Base-by-base conservation (phyloP, 2,329 filamentous ascomycete species). In the Phoma sp. region DNA sequence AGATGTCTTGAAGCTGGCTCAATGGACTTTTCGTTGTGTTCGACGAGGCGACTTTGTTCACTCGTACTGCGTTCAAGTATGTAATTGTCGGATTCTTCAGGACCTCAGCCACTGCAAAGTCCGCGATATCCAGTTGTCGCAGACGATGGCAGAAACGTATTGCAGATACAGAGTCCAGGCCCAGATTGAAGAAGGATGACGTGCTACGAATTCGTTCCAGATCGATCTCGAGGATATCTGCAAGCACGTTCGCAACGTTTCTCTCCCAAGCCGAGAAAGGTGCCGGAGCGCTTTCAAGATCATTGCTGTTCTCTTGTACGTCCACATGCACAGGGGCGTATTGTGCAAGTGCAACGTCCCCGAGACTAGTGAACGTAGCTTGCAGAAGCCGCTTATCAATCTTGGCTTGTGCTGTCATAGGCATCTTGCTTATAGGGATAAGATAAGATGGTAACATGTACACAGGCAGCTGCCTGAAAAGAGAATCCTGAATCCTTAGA, bases 381-480 rank as follows among this genome's bases (percentile, higher is more conserved):
- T 76, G 66, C 3, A 96, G 77, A 2, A 72, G 68, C 10, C 74
- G 67, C 55, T 83, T 84, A 67, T 96, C 86, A 4, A 89, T 80
- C 70, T 96, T 96, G 2, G 89, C 89, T 55, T 90, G 89, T 0
- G 83, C 69, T 0, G 89, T 96, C 63, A 88, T 81, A 0, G 92
- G 91, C 37, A 96, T 79, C 0, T 72, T 67, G 0, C 84, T 83
- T 6, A 96, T 78, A 0, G 89, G 89, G 5, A 97, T 77, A 3
- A 96, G 74, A 54, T 86, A 84, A 0, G 85, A 86, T 0, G 93
- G 93, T 1, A 96, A 75, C 90, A 95, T 95, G 70, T 96, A 96
- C 0, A 74, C 66, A 0, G 91, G 88, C 0, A 97, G 75, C 0
- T 77, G 76, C 3, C 80, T 76, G 37, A 78, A 73, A 0, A 96